Evolutionary conservation across 176 grass and related monocot genomes (phyloP), one percentile per base, ranked within the genome.

Genomic region (Alloteropsis semialata): DNA sequence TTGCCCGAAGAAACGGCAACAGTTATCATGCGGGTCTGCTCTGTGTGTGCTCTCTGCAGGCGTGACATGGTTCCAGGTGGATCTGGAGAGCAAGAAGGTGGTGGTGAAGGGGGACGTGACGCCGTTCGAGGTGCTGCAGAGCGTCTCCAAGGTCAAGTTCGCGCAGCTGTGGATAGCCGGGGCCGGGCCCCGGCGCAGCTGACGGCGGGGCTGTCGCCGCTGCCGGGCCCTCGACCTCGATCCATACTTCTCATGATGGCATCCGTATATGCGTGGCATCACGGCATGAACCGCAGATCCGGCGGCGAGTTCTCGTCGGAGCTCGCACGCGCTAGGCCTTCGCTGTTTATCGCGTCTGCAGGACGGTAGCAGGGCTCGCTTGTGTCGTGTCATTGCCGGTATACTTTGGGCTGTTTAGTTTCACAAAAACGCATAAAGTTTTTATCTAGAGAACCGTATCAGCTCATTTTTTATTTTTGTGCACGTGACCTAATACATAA

Each of bases 61-160:
- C 17, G 93, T 96, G 49, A 91, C 84, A 5, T 93, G 81, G 7
- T 86, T 89, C 84, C 75, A 97, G 69, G 90, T 98, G 50, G 92
- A 95, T 74, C 60, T 99, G 76, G 69, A 78, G 80, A 90, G 61
- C 77, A 93, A 96, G 76, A 99, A 90, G 82, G 93, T 99, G 85
- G 91, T 96, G 69, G 91, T 96, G 65, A 92, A 37, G 49, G 96
- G 96, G 54, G 89, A 99, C 69, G 64, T 99, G 32, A 99, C 91
- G 15, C 87, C 96, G 12, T 75, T 92, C 27, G 96, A 99, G 69
- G 96, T 96, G 25, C 68, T 99, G 61, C 75, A 96, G 30, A 96
- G 93, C 75, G 46, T 99, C 48, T 96, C 96, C 57, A 96, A 96
- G 85, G 93, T 99, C 51, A 99, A 94, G 81, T 77, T 96, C 78